A percentile compares a stretch with the other conserved stretches of the same genome.
These are phyloP conservation scores for Solanum phureja DNA, from an alignment of 257 asterid species.

Conservation along the genomic window DNA sequence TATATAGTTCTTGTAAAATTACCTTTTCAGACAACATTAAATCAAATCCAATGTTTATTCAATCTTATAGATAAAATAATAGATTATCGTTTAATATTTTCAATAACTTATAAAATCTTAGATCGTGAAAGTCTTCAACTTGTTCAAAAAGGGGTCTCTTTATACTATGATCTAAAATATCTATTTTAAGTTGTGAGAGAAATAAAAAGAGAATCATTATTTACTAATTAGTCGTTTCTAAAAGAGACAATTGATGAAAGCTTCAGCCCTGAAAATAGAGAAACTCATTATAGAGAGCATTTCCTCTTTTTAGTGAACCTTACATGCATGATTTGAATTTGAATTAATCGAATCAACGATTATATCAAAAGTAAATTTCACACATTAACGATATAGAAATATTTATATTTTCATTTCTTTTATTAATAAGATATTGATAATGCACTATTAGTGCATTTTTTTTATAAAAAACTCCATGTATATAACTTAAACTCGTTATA, in stretches of 20 bases:
- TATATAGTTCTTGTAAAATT: neutral
- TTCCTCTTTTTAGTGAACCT: neutral
- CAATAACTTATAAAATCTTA: neutral
- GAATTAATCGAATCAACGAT: neutral
- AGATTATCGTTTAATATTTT: neutral
- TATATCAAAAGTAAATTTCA: neutral
- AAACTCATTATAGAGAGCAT: neutral
- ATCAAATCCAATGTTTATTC: neutral
- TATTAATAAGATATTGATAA: neutral
- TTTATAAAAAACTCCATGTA: rapidly evolving
- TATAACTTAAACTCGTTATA: neutral
- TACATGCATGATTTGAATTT: neutral
- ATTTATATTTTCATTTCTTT: neutral
- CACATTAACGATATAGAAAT: neutral
- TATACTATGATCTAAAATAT: neutral
- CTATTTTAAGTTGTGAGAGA: neutral
- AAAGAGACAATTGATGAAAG: neutral
- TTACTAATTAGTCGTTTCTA: neutral
- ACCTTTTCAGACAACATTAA: neutral
- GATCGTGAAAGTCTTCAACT: neutral
- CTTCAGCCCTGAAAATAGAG: neutral
- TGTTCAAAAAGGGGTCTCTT: neutral
- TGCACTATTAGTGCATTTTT: neutral
- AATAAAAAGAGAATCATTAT: neutral
- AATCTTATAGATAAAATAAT: too few species aligned